Base-by-base conservation (phyloP, 805 yeast genomes). In the Kodamaea kakaduensis region DNA sequence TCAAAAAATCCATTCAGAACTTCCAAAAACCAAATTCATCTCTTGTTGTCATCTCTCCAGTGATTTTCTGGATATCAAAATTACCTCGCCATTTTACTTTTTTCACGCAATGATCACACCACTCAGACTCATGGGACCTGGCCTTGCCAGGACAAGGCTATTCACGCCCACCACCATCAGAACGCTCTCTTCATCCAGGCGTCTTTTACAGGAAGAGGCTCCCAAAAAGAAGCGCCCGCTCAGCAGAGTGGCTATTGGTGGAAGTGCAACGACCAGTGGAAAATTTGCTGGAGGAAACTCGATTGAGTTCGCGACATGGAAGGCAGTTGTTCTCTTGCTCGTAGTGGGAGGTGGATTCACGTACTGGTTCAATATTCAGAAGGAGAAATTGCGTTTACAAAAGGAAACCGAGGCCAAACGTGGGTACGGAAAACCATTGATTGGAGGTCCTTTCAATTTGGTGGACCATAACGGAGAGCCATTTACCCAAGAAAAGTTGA, bases 371-470 rank as follows among this genome's bases (percentile, higher is more conserved):
- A 70, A 74, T 31, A 65, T 65, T 33, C 96, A 90, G 54, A 89
- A 87, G 69, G 76, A 77, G 54, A 77, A 86, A 56, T 54, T 89
- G 29, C 76, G 78, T 45, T 67, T 79, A 17, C 83, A 84, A 51
- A 81, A 77, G 47, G 87, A 82, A 50, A 94, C 88, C 13, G 95
- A 86, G 48, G 75, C 81, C 36, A 86, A 84, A 54, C 75, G 90
- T 61, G 93, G 96, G 12, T 71, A 83, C 50, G 98, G 98, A 15
- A 87, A 81, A 54, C 97, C 97, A 1, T 67, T 84, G 31, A 83
- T 93, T 43, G 98, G 98, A 14, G 97, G 97, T 0, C 82, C 87
- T 9, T 93, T 93, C 59, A 64, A 71, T 38, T 64, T 93, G 43
- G 61, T 73, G 6, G 96, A 90, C 55, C 70, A 74, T 21, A 62